Evolutionary conservation across 192 early-diverging fungal species (phyloP).

Genomic region (Backusella westeae): DNA sequence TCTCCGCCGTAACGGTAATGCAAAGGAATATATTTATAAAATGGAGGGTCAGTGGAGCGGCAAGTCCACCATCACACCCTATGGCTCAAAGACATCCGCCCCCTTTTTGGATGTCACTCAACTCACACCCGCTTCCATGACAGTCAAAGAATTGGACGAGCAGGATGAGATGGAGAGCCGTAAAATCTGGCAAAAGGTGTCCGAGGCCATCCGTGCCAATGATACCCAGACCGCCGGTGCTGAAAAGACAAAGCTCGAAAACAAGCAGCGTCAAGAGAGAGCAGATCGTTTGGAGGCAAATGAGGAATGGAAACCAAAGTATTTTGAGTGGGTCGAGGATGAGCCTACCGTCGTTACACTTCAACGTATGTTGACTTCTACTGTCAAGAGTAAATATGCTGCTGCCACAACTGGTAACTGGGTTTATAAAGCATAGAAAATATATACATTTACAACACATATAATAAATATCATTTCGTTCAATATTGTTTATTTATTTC

Average conservation of each 20-base stretch:
- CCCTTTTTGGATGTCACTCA: slow-evolving; percentile 61
- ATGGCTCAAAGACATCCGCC: slow-evolving; percentile 45
- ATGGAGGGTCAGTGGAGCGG: slow-evolving; percentile 65
- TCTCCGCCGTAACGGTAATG: slow-evolving; percentile 27
- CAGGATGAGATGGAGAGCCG: slow-evolving; percentile 65
- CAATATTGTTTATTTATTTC: background rate
- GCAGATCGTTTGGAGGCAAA: slow-evolving; percentile 53
- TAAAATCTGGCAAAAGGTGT: slow-evolving; percentile 65
- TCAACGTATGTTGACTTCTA: slow-evolving; percentile 29
- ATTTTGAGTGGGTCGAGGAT: slow-evolving; percentile 30
- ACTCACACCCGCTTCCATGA: slow-evolving; percentile 48
- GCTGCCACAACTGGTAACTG: slow-evolving; percentile 28
- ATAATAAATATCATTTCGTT: background rate
- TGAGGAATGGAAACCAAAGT: slow-evolving; percentile 25
- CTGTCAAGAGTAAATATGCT: slow-evolving; percentile 25
- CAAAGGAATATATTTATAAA: slow-evolving; percentile 36
- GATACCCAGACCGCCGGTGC: slow-evolving; percentile 62
- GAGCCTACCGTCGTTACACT: slow-evolving; percentile 21
- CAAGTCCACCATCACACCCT: slow-evolving; percentile 55
- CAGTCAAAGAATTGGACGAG: slow-evolving; percentile 52
- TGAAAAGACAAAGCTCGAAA: slow-evolving; percentile 67
- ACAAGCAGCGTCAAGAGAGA: slow-evolving; percentile 57
- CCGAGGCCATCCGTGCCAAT: slow-evolving; percentile 60
- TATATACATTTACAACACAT: background rate
- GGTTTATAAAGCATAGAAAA: slow-evolving; percentile 16